Percentiles rank a stretch among this genome's conserved stretches.
Evolutionary conservation across 2,329 filamentous ascomycete species (phyloP).

Genomic region (Colletotrichum sp.): DNA sequence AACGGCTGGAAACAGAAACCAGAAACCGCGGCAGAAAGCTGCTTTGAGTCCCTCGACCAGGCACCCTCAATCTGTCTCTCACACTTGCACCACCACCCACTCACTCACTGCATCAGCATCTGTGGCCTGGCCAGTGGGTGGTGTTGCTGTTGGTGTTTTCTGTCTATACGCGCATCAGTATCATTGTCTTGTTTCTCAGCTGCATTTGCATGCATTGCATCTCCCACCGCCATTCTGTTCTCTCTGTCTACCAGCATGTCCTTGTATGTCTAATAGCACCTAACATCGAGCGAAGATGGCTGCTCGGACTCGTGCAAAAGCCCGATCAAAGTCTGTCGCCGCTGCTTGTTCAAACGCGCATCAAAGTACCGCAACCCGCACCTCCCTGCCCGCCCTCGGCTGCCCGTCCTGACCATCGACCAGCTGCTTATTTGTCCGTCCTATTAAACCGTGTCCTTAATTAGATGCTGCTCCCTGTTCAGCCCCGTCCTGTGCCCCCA

Average conservation of each 20-base stretch:
- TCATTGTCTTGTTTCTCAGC: conserved; percentile 8
- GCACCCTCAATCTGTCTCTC: not conserved
- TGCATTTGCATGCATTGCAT: conserved; percentile 8
- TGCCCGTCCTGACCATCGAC: not conserved
- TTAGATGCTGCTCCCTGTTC: conserved; percentile 2
- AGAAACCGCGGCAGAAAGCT: not conserved
- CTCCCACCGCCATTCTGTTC: not conserved
- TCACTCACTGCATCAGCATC: not conserved
- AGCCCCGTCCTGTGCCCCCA: not conserved
- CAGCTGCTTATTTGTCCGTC: conserved; percentile 14
- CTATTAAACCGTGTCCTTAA: conserved; percentile 7
- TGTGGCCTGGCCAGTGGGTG: too few species aligned
- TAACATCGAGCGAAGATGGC: not conserved
- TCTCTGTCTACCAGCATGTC: not conserved
- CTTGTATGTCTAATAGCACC: not conserved
- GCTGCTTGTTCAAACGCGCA: not conserved
- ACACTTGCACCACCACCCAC: not conserved
- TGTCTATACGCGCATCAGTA: not conserved
- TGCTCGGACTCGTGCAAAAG: not conserved
- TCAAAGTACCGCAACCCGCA: not conserved
- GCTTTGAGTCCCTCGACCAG: not conserved
- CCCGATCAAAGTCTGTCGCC: not conserved
- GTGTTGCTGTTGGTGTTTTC: too few species aligned
- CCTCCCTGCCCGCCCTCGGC: not conserved
- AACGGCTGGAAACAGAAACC: not conserved